Evolutionary conservation across 108 stramenopile genomes (phyloP).

Genomic region (Chaetoceros muelleri): DNA sequence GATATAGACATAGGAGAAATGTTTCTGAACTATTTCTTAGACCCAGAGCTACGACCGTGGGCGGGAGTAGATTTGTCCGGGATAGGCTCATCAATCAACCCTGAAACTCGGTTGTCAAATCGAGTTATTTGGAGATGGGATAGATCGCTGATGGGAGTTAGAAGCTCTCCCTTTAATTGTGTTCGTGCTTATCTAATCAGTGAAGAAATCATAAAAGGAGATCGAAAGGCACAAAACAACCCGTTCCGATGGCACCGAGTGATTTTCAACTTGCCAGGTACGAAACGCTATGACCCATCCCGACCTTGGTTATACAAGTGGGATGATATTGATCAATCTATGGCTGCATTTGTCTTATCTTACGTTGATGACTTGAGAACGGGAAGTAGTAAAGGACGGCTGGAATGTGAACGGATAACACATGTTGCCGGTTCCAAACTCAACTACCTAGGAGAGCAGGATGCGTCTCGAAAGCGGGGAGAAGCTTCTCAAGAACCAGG

Average conservation of each 20-base stretch:
- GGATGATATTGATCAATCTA: conserved; percentile 6
- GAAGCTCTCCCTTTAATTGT: no score
- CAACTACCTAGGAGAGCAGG: no score
- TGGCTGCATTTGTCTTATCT: no score
- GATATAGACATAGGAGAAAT: no score
- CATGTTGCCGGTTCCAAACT: conserved; percentile 24
- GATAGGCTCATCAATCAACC: not conserved
- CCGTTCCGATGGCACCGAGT: conserved; percentile 20
- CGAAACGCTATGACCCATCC: conserved; percentile 14
- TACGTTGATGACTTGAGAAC: conserved; percentile 29
- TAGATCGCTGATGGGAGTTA: conserved; percentile 26
- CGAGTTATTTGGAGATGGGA: conserved; percentile 17
- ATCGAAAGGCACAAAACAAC: conserved; percentile 7
- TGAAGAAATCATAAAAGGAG: conserved; percentile 11
- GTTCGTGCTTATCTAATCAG: no score
- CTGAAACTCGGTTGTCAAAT: conserved; percentile 5
- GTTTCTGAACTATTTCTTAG: conserved; percentile 25
- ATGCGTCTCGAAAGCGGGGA: conserved; percentile 28
- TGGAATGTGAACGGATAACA: not conserved
- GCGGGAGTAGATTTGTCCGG: conserved; percentile 22
- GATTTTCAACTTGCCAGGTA: conserved; percentile 24
- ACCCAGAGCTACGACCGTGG: conserved; percentile 7
- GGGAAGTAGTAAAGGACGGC: conserved; percentile 6
- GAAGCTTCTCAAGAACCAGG: conserved; percentile 3
- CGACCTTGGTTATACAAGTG: conserved; percentile 20